These are phyloP conservation scores for Rhizopogon rudus DNA, from an alignment of 768 basidiomycete genomes.

Conservation along the genomic window DNA sequence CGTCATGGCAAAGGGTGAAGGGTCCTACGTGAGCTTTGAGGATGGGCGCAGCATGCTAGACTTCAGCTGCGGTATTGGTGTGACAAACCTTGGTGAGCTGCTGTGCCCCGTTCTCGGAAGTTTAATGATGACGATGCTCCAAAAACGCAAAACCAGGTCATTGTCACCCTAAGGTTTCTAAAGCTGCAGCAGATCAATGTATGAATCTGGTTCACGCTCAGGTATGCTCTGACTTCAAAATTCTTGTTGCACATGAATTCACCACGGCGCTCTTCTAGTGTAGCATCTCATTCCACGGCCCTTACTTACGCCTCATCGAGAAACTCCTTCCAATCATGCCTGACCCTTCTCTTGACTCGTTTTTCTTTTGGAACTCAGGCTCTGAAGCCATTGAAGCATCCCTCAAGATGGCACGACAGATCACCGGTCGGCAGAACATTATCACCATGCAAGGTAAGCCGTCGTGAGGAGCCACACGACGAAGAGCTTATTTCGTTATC, in stretches of 20 bases:
- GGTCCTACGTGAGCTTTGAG: conserved; percentile 67
- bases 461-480: background rate
- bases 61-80: conserved; percentile 86
- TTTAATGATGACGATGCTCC: background rate
- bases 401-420: conserved; percentile 77
- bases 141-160: conserved; percentile 48
- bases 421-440: conserved; percentile 82
- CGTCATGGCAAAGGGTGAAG: conserved; percentile 62
- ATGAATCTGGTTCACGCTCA: conserved; percentile 75
- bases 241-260: background rate
- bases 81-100: conserved; percentile 70
- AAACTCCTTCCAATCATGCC: conserved; percentile 87
- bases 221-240: conserved; percentile 32
- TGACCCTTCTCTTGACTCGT: conserved; percentile 83
- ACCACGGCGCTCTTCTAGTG: conserved; percentile 44
- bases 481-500: background rate
- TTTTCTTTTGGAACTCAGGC: conserved; percentile 98
- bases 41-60: conserved; percentile 76
- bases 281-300: conserved; percentile 83
- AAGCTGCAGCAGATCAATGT: conserved; percentile 87
- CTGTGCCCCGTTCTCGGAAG: background rate
- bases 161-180: conserved; percentile 81
- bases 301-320: conserved; percentile 85
- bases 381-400: conserved; percentile 90
- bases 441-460: conserved; percentile 80